Evolutionary conservation across 768 basidiomycete species (phyloP).

Genomic region (Tricholoma sp.): DNA sequence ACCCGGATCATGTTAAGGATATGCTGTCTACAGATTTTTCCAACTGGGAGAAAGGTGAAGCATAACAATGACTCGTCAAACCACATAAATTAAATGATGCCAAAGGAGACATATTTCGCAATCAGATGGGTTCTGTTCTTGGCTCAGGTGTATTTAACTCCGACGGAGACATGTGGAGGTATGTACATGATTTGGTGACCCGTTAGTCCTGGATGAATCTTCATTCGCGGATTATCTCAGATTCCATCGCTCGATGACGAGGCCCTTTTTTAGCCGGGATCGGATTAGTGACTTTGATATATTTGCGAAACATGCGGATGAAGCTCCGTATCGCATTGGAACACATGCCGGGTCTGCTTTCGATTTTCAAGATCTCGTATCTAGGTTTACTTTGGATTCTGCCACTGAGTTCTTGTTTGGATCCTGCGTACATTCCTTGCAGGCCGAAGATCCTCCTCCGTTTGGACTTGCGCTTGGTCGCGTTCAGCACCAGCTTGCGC

Average conservation of each 20-base stretch:
- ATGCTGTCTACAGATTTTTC: background rate
- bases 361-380: no score
- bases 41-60: background rate
- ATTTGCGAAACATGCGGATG: slow-evolving; percentile 44
- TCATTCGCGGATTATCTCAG: slow-evolving; percentile 19
- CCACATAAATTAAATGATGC: no score
- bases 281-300: slow-evolving; percentile 55
- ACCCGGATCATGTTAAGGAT: background rate
- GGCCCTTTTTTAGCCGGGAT: slow-evolving; percentile 62
- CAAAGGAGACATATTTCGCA: background rate
- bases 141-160: background rate
- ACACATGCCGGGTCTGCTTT: no score
- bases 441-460: background rate
- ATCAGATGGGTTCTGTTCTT: background rate
- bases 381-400: background rate
- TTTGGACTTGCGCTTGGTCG: background rate
- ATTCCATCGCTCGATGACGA: slow-evolving; percentile 58
- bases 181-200: slow-evolving; percentile 1
- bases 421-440: background rate
- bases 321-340: no score
- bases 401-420: background rate
- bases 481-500: background rate
- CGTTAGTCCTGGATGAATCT: background rate
- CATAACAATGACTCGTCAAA: no score
- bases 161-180: slow-evolving; percentile 34